Conservation (phyloP, 148 eudicot species). For the Beta vulgaris region DNA sequence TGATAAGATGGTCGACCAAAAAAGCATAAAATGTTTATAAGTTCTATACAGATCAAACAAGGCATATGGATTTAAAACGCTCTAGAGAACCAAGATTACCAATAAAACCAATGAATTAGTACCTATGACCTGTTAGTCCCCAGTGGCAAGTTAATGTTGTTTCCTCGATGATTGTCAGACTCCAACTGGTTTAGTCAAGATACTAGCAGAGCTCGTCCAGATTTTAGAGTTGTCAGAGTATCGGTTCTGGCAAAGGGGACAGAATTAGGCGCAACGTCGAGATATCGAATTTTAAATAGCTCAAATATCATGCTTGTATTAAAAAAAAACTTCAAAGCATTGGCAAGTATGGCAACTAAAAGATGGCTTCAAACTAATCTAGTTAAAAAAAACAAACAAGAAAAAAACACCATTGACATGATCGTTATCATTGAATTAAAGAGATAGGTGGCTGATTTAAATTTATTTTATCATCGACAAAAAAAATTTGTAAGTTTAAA, state of each 20-base stretch:
- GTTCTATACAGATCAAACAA: no score
- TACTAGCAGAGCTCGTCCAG: constrained; percentile 14
- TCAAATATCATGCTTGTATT: not conserved
- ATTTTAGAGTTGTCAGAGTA: constrained; percentile 16
- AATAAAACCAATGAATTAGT: not conserved
- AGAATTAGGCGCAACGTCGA: not conserved
- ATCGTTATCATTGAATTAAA: not conserved
- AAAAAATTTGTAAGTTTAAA: not conserved
- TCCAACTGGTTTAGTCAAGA: not conserved
- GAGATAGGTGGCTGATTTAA: not conserved
- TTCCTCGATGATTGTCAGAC: not conserved
- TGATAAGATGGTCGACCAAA: not conserved
- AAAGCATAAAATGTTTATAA: no score
- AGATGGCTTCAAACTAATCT: not conserved
- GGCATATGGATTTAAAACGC: not conserved
- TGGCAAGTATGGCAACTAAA: not conserved
- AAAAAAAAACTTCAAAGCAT: not conserved
- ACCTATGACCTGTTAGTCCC: not conserved
- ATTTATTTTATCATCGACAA: not conserved
- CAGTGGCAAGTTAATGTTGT: not conserved
- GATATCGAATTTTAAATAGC: no score
- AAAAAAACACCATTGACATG: not conserved
- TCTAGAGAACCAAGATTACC: not conserved
- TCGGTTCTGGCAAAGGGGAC: constrained; percentile 5
- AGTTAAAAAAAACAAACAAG: not conserved